These are phyloP conservation scores for Fraxinus quadrangulata DNA, from an alignment of 257 asterid genomes.

Conservation along the genomic window DNA sequence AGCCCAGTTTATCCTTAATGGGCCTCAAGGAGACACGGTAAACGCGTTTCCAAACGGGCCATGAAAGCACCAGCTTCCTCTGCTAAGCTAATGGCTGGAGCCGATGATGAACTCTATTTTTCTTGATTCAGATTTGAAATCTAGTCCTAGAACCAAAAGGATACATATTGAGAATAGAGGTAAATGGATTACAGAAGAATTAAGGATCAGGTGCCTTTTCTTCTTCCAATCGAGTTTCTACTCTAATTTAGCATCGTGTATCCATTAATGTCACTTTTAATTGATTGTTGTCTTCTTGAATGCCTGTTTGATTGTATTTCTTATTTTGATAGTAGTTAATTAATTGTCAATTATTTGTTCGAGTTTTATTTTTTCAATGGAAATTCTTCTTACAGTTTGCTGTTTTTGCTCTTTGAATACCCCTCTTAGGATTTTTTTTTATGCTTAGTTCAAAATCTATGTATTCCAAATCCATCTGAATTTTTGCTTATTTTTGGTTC, in stretches of 20 bases:
- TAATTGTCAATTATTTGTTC: not conserved
- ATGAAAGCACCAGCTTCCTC: not conserved
- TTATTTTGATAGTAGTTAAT: not conserved
- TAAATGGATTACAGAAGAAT: constrained; percentile 67
- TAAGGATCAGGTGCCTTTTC: constrained; percentile 58
- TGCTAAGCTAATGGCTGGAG: not conserved
- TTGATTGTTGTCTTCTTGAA: not conserved
- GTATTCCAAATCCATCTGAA: constrained; percentile 16
- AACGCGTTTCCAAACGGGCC: constrained; percentile 1
- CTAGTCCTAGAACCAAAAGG: not conserved
- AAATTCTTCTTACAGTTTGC: not conserved
- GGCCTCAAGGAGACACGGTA: not conserved
- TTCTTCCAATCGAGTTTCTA: not conserved
- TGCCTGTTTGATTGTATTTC: not conserved
- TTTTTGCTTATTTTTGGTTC: constrained; percentile 18
- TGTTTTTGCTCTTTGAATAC: not conserved
- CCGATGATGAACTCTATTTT: not conserved
- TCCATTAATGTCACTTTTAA: not conserved
- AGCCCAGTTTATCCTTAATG: too few species aligned
- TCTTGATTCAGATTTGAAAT: not conserved
- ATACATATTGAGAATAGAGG: not conserved
- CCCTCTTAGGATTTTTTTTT: not conserved
- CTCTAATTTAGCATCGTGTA: constrained; percentile 1
- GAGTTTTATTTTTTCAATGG: not conserved
- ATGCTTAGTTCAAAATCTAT: not conserved